Base-by-base conservation (phyloP, 768 basidiomycete species). In the Leccinum barrowsii region DNA sequence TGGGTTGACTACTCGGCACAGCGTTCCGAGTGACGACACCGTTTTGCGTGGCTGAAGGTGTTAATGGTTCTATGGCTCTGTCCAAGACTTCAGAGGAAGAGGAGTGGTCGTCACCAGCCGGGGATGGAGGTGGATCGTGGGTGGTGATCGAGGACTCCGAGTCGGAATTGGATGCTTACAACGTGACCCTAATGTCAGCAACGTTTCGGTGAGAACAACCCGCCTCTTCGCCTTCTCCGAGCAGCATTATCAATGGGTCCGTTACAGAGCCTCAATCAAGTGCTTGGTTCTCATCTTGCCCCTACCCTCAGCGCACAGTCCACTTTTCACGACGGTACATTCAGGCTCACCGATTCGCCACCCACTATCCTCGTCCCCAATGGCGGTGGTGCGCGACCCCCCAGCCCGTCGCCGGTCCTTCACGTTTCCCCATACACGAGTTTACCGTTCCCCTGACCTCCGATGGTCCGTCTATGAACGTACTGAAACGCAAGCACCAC, bases 1-100 rank as follows among this genome's bases (percentile, higher is more conserved):
- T 5, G 77, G 71, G 21, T 63, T 74, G 56, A 77, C 81, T 51
- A 82, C 80, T 61, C 75, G 76, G 58, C 82, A 81, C 65, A 85
- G 85, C 61, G 74, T 78, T 57, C 81, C 82, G 28, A 85, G 80
- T 64, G 86, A 86, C 59, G 82, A 82, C 54, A 85, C 82, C 10
- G 74, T 26, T 85, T 42, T 76, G 76, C 49, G 77, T 73, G 15
- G 60, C 67, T 12, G 76, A 79, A 37, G 68, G 61, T 7, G 64
- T 65, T 4, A 64, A 66, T 26, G 67, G 63, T 15, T 64, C 68
- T 56, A 55, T 73, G 63, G 59, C 60, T 67, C 72, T 65, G 61
- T 70, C 50, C 68, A 68, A 70, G 55, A 64, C 63, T 54, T 59
- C 54, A 3, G 59, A 57, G 50, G 68, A 67, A 42, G 62, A 56